Percentiles rank a stretch among this genome's conserved stretches.
phyloP scores from a whole-genome alignment of 306 rosid species.

The Oemleria cerasiformis region DNA sequence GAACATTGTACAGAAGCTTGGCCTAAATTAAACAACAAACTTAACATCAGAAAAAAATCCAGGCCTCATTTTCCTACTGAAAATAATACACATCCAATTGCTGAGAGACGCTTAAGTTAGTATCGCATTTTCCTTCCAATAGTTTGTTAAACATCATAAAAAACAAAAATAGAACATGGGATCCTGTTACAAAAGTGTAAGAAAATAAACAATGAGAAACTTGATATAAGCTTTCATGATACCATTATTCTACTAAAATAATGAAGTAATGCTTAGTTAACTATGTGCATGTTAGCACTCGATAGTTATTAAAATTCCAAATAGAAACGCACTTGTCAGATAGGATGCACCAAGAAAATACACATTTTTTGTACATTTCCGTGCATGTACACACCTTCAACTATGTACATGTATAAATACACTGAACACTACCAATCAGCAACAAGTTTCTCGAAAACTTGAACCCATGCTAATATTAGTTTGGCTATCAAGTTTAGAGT shows the following conservation, averaged over 20 bases:
- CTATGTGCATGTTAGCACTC: neutral
- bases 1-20: constrained; percentile 51
- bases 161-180: neutral
- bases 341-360: neutral
- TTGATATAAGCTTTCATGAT: neutral
- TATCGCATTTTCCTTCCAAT: neutral
- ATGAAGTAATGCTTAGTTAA: neutral
- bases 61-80: neutral
- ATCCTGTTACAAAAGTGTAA: neutral
- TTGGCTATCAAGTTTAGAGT: neutral
- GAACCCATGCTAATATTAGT: neutral
- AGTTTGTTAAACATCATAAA: neutral
- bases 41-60: neutral
- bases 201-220: neutral
- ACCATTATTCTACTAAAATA: neutral
- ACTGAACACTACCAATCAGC: neutral
- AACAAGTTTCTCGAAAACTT: neutral
- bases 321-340: neutral
- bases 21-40: constrained; percentile 45
- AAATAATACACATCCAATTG: neutral
- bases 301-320: neutral
- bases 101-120: neutral
- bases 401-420: neutral
- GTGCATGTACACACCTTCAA: neutral
- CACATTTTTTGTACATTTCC: too few species aligned